phyloP scores from a whole-genome alignment of 2,329 filamentous ascomycete genomes.

The Hortaea werneckii region DNA sequence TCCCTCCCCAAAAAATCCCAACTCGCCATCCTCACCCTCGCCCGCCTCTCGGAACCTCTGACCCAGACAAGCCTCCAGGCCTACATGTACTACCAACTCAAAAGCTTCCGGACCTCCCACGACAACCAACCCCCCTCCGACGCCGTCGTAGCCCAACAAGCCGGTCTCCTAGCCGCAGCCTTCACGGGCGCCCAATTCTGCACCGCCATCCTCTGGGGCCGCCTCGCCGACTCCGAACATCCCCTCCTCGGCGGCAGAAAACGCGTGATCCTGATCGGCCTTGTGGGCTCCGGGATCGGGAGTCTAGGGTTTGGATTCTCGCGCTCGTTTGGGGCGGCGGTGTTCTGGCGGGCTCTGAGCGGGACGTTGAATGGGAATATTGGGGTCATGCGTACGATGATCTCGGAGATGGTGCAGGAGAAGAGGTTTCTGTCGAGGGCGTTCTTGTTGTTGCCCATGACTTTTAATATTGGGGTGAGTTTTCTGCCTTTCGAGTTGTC shows the following conservation, averaged over 20 bases:
- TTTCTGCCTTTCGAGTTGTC: no score
- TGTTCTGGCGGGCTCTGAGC: conserved; percentile 56
- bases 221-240: conserved; percentile 51
- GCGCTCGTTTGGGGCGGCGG: conserved; percentile 49
- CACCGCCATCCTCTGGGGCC: conserved; percentile 75
- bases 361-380: conserved; percentile 64
- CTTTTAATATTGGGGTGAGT: conserved; percentile 48
- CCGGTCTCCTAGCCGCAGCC: conserved; percentile 64
- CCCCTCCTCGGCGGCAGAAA: conserved; percentile 52
- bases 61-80: conserved; percentile 68
- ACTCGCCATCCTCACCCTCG: conserved; percentile 65
- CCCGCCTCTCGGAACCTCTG: conserved; percentile 71
- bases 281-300: conserved; percentile 58
- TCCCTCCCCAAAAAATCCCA: conserved; percentile 69
- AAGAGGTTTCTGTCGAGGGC: conserved; percentile 49
- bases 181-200: conserved; percentile 77
- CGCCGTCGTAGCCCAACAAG: conserved; percentile 62
- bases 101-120: conserved; percentile 47
- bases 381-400: conserved; percentile 65
- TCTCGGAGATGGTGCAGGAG: conserved; percentile 60
- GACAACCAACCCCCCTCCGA: conserved; percentile 40
- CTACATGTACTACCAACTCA: conserved; percentile 85
- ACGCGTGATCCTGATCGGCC: conserved; percentile 64
- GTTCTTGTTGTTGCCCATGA: conserved; percentile 54
- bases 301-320: conserved; percentile 62